phyloP scores from a whole-genome alignment of 768 basidiomycete species.

The Rhodotorula babjevae region DNA sequence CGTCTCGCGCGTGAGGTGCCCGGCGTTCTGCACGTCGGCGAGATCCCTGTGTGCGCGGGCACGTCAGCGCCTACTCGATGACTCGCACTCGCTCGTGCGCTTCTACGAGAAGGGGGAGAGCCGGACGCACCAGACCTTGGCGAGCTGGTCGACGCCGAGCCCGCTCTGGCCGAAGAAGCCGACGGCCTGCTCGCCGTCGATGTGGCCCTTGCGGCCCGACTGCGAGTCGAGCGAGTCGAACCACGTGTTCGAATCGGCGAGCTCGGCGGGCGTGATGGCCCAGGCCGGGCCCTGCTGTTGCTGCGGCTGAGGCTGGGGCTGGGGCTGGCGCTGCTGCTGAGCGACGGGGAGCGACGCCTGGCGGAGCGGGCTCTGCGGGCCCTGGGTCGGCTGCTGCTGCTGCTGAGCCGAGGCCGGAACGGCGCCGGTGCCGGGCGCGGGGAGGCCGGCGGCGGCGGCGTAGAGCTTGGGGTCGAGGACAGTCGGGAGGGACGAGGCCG shows the following conservation, averaged over 20 bases:
- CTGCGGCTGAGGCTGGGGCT: constrained; percentile 18
- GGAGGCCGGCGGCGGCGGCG: constrained; percentile 34
- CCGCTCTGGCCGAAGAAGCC: constrained; percentile 92
- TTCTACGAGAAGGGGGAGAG: background rate
- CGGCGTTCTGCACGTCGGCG: constrained; percentile 80
- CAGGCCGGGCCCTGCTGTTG: constrained; percentile 49
- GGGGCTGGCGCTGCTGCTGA: constrained; percentile 7
- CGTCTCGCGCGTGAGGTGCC: constrained; percentile 77
- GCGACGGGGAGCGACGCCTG: constrained; percentile 7
- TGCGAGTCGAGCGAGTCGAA: constrained; percentile 76
- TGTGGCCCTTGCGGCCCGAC: constrained; percentile 59
- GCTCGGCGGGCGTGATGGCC: constrained; percentile 80
- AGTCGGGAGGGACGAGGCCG: constrained; percentile 47
- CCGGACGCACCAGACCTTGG: constrained; percentile 70
- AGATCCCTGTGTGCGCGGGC: constrained; percentile 65
- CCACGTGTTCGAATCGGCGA: constrained; percentile 67
- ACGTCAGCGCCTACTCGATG: background rate
- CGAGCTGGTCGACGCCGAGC: constrained; percentile 73
- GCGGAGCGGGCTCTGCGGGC: background rate
- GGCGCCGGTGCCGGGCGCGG: background rate
- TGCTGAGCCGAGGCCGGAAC: constrained; percentile 5
- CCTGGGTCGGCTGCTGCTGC: constrained; percentile 6
- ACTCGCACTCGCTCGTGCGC: constrained; percentile 13
- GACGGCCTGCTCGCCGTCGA: constrained; percentile 90
- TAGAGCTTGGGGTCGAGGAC: constrained; percentile 33